Evolutionary conservation across 208 protist species (phyloP).

Genomic region (Trichomonas vaginalis): DNA sequence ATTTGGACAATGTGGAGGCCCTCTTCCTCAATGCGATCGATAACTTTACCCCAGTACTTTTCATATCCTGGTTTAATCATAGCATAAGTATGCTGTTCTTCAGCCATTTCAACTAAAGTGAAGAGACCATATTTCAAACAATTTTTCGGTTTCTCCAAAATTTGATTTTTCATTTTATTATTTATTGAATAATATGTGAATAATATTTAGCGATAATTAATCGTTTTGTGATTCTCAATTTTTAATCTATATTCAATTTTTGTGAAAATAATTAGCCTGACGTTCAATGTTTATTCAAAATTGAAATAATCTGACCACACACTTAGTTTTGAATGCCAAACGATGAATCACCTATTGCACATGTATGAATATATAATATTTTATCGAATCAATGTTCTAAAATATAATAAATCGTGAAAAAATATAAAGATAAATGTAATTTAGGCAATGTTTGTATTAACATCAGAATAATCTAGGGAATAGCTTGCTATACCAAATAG

Average conservation of each 20-base stretch:
- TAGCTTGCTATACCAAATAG: too few relatives aligned
- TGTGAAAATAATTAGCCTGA: background rate
- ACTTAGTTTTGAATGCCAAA: background rate
- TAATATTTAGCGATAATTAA: background rate
- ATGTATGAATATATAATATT: background rate
- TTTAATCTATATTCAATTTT: background rate
- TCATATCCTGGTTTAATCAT: background rate
- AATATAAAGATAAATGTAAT: too few relatives aligned
- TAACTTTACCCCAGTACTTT: background rate
- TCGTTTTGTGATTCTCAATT: background rate
- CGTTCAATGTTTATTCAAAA: too few relatives aligned
- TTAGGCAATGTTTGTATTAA: too few relatives aligned
- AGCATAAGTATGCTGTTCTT: background rate
- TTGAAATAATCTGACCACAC: too few relatives aligned
- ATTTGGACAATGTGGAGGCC: background rate
- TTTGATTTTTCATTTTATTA: background rate
- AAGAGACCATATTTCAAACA: background rate
- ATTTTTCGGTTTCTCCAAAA: background rate
- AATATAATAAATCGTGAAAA: too few relatives aligned
- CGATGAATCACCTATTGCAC: background rate
- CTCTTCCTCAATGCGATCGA: background rate
- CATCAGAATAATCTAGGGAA: too few relatives aligned
- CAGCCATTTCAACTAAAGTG: background rate
- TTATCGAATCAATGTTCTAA: too few relatives aligned
- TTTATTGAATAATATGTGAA: background rate